phyloP scores from a whole-genome alignment of 176 grass and related monocot species.

The Zea mays region DNA sequence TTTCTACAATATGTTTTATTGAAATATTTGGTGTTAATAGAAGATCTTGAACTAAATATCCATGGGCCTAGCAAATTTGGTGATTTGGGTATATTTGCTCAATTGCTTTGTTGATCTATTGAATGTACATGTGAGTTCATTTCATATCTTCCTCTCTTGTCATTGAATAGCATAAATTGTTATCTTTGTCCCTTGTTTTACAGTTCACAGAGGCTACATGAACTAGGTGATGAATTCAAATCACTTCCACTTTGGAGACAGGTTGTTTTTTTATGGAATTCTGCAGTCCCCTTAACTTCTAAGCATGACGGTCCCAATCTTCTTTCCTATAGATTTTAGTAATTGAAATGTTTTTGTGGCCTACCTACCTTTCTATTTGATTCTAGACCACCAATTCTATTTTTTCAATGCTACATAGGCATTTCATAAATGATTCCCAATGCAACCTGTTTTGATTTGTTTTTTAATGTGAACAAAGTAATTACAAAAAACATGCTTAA shows the following conservation, averaged over 20 bases:
- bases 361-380: too few species aligned
- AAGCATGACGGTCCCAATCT: not conserved
- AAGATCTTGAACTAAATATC: not conserved
- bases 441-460: too few species aligned
- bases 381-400: too few species aligned
- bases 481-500: too few species aligned
- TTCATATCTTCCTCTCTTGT: not conserved
- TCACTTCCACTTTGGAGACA: slow-evolving; percentile 88
- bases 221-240: slow-evolving; percentile 65
- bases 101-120: not conserved
- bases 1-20: slow-evolving; percentile 2
- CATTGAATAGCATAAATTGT: not conserved
- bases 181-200: slow-evolving; percentile 33
- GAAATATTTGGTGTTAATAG: not conserved
- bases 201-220: slow-evolving; percentile 73
- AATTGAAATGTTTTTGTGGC: not conserved
- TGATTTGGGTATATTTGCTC: not conserved
- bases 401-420: too few species aligned
- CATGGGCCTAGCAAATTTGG: not conserved
- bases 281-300: slow-evolving; percentile 17
- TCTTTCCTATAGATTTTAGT: not conserved
- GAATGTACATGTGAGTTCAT: not conserved
- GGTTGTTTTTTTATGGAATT: slow-evolving; percentile 41
- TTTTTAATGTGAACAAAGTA: too few species aligned
- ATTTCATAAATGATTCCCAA: too few species aligned